A percentile compares a stretch with the other conserved stretches of the same genome.
Evolutionary conservation across 177 flowering plant species (phyloP).

Genomic region (Telopea speciosissima): DNA sequence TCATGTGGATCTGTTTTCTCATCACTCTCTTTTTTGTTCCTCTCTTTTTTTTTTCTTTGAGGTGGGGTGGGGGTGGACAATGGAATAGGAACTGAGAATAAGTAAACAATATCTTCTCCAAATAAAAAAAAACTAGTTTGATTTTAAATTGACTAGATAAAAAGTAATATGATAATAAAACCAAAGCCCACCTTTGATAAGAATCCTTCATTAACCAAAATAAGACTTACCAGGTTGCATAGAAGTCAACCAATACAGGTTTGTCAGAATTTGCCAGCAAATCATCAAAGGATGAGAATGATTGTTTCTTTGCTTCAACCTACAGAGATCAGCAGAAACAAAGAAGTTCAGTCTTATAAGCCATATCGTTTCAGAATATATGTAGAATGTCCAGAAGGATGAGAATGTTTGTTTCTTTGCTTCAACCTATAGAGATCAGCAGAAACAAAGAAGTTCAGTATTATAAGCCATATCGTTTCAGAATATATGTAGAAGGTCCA

Average conservation of each 20-base stretch:
- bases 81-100: background rate
- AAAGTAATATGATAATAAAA: background rate
- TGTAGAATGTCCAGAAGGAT: too few relatives aligned
- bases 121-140: background rate
- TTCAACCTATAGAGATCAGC: conserved; percentile 44
- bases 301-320: conserved; percentile 79
- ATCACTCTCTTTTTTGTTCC: too few relatives aligned
- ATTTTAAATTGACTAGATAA: background rate
- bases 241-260: conserved; percentile 89
- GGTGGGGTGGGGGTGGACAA: background rate
- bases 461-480: background rate
- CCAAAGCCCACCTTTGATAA: background rate
- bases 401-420: conserved; percentile 76
- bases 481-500: background rate
- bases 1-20: background rate
- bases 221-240: conserved; percentile 78
- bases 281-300: conserved; percentile 72
- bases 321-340: conserved; percentile 20
- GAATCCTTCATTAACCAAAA: background rate
- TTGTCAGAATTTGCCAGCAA: conserved; percentile 67
- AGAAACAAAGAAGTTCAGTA: conserved; percentile 2
- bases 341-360: background rate
- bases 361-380: background rate
- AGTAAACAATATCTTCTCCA: background rate
- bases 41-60: too few relatives aligned